Base-by-base conservation (phyloP, 1,284 basidiomycete genomes). In the Fomes fomentarius region DNA sequence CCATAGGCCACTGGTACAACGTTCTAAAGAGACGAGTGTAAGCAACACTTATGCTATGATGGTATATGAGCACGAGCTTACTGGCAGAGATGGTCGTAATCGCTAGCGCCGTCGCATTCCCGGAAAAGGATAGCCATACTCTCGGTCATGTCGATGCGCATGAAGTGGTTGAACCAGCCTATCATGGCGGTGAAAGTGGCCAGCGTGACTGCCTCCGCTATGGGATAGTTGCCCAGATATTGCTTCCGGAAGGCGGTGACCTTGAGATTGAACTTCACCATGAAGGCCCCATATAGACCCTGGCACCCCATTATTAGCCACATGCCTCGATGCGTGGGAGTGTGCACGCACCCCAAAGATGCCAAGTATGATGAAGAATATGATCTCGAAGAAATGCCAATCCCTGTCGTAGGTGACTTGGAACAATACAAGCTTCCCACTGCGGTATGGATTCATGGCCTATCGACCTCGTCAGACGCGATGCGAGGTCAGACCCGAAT, bases 301-400 rank as follows among this genome's bases (percentile, higher is more conserved):
- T 96, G 66, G 10, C 54, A 43, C 39, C 12, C 47, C 17, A 15
- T 24, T 5, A 12, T 48, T 19, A 41, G 19, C 31, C 39, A 19
- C 14, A 34, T 19, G 2, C 4, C 26, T 14, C 1, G 7, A 7
- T 17, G 5, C n/a, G 12, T 19, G 41, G 35, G 34, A n/a, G 31
- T 6, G 3, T 14, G n/a, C n/a, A 73, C 85, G 58, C 66, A 95
- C 94, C 33, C 97, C 97, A 70, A 99, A 98, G 59, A 99, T 82
- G 4, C 97, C 97, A 40, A 99, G 84, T 57, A 99, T 82, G 49
- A 98, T 80, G 74, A 95, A 98, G 70, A 96, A 92, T n/a, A 96
- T 87, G 50, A 99, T 93, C 71, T 98, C 97, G 69, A 99, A 99
- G 75, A 97, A 98, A 70, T 99, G 96, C 97, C 97, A 99, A 66